phyloP scores from a whole-genome alignment of 1,284 basidiomycete species.

The Moesziomyces sp. region DNA sequence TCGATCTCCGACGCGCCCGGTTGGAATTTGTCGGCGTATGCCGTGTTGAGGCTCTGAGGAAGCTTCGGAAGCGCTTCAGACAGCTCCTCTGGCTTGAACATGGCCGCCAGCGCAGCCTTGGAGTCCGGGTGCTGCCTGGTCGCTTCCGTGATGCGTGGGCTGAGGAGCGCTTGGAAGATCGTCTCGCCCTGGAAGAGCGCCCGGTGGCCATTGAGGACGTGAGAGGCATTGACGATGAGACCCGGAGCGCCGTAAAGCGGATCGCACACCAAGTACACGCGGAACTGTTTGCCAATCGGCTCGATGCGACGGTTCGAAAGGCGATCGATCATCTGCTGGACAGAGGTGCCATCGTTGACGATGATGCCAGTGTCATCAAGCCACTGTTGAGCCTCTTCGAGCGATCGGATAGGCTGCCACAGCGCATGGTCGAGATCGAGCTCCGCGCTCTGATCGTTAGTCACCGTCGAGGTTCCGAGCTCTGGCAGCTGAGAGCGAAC shows the following conservation, averaged over 20 bases:
- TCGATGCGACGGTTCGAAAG: constrained; percentile 22
- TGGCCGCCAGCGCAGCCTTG: constrained; percentile 9
- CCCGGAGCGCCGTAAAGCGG: constrained; percentile 6
- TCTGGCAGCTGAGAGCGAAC: constrained; percentile 16
- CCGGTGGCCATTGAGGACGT: constrained; percentile 32
- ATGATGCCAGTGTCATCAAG: constrained; percentile 21
- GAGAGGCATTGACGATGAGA: constrained; percentile 27
- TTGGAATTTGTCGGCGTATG: constrained; percentile 16
- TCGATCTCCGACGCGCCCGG: constrained; percentile 11
- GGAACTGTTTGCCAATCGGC: constrained; percentile 29
- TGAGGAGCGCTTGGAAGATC: constrained; percentile 16
- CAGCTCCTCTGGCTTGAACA: constrained; percentile 25
- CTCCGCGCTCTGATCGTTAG: background rate
- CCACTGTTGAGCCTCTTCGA: constrained; percentile 30
- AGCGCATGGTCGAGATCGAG: constrained; percentile 22
- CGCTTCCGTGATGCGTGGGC: constrained; percentile 4
- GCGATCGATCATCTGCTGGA: constrained; percentile 10
- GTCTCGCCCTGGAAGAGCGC: constrained; percentile 8
- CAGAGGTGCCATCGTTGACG: constrained; percentile 24
- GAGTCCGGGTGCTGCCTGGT: constrained; percentile 1
- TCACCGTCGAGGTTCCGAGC: constrained; percentile 15
- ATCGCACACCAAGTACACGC: constrained; percentile 16
- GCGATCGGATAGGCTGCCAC: constrained; percentile 19
- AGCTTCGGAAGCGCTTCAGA: constrained; percentile 14
- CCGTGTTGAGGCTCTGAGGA: constrained; percentile 30